phyloP scores from a whole-genome alignment of 1,139 yeast genomes.

The Yamadazyma aaseri region DNA sequence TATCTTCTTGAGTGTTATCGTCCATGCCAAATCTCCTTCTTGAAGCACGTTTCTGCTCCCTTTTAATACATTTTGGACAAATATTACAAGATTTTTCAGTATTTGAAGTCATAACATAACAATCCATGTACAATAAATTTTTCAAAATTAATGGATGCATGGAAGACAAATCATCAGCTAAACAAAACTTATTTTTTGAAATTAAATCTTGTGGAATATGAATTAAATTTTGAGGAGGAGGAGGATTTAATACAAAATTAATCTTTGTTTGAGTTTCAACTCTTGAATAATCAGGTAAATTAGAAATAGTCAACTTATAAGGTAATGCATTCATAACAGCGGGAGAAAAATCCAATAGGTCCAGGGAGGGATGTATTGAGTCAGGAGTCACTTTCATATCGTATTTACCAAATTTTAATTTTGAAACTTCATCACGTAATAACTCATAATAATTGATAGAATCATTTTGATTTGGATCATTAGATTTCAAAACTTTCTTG shows the following conservation, averaged over 20 bases:
- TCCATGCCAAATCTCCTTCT: constrained; percentile 66
- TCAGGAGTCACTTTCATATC: constrained; percentile 40
- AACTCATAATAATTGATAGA: constrained; percentile 40
- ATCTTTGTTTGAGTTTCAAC: constrained; percentile 95
- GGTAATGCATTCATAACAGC: constrained; percentile 48
- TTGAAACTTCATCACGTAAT: constrained; percentile 52
- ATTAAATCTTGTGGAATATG: constrained; percentile 86
- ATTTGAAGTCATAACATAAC: constrained; percentile 61
- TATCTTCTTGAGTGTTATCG: constrained; percentile 11
- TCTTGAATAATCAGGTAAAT: constrained; percentile 76
- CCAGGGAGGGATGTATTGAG: constrained; percentile 27
- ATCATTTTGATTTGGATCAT: not conserved
- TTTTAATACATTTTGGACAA: constrained; percentile 82
- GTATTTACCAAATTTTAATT: constrained; percentile 56
- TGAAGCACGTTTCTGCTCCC: constrained; percentile 92
- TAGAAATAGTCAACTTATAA: constrained; percentile 55
- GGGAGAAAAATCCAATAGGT: constrained; percentile 39
- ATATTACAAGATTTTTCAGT: constrained; percentile 63
- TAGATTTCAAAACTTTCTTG: too few relatives aligned
- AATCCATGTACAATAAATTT: constrained; percentile 60
- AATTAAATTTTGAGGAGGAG: constrained; percentile 67
- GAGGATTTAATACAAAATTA: constrained; percentile 62
- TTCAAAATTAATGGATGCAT: constrained; percentile 47
- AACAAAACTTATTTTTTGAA: constrained; percentile 78
- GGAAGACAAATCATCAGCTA: constrained; percentile 45